Base-by-base conservation (phyloP, 768 basidiomycete species). In the Pilatotrama ljubarskyi region DNA sequence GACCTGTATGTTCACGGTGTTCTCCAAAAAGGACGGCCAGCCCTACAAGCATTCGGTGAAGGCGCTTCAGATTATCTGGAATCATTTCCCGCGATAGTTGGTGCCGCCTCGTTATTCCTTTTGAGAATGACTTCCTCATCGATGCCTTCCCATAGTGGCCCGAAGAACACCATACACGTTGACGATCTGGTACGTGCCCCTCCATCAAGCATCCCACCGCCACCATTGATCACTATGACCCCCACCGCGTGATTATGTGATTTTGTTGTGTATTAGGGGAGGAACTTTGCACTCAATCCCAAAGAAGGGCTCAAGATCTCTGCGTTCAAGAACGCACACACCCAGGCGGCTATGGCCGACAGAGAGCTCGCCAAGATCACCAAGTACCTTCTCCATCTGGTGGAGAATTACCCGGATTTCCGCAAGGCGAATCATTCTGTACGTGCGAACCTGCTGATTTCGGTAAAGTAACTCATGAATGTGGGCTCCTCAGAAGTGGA, bases 241-340 rank as follows among this genome's bases (percentile, higher is more conserved):
- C 40, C 13, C 18, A 26, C 15, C 26, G 18, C 13, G n/a, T n/a
- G n/a, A 2, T 26, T 25, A n/a, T 41, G 29, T 17, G n/a, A n/a
- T 24, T 15, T 24, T 17, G 36, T 44, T 17, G 10, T 32, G 10
- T 38, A 50, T 8, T 61, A 90, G 83, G 84, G 86, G 58, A 84
- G 92, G 15, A 95, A 94, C 69, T 95, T 95, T 73, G 93, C 93
- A 3, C 76, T 95, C 59, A 95, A 96, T 68, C 91, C 91, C 0
- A 80, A 78, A 43, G 85, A 91, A 73, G 93, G 93, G 5, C 78
- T 95, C 38, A 93, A 91, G 73, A 92, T 95, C 25, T 81, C 82
- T 24, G 83, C 93, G 0, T 95, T 90, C 78, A 90, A 87, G 72
- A 81, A 86, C 62, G 90, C 90, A 1, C 86, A 90, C 66, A 90